Evolutionary conservation across 2,329 filamentous ascomycete genomes (phyloP).

Genomic region (Phaeosphaeriaceae sp.): DNA sequence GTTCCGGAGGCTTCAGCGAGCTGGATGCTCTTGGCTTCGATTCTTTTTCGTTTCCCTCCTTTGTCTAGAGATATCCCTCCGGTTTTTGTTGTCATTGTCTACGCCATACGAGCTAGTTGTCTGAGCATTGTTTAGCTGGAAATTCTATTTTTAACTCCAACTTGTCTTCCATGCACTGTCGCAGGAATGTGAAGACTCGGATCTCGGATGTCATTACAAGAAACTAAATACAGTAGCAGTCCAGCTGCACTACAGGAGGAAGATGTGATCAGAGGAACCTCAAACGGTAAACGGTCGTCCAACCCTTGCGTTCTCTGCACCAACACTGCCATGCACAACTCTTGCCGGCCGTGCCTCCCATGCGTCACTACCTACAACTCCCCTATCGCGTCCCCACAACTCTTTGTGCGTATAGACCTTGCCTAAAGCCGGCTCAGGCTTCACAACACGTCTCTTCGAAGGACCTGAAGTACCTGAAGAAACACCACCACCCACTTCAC

Average conservation of each 20-base stretch:
- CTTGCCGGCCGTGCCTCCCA: slow-evolving; percentile 5
- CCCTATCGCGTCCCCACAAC: slow-evolving; percentile 28
- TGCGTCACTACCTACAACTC: background rate
- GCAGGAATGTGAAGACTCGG: background rate
- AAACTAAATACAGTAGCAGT: slow-evolving; percentile 3
- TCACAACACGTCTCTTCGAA: slow-evolving; percentile 1
- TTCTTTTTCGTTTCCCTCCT: slow-evolving; percentile 5
- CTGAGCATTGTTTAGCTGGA: slow-evolving; percentile 14
- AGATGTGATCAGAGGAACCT: background rate
- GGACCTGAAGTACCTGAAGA: background rate
- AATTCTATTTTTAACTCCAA: slow-evolving; percentile 4
- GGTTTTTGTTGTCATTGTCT: background rate
- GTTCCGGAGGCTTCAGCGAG: background rate
- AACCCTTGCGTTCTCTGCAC: slow-evolving; percentile 7
- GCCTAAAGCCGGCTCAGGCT: slow-evolving; percentile 16
- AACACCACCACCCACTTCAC: background rate
- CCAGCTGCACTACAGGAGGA: slow-evolving; percentile 1
- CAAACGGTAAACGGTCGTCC: slow-evolving; percentile 18
- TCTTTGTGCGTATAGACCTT: slow-evolving; percentile 37
- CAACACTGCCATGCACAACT: background rate
- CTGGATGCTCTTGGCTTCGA: background rate
- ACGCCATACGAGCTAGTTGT: slow-evolving; percentile 7
- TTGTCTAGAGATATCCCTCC: slow-evolving; percentile 14
- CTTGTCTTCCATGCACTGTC: background rate
- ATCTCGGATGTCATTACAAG: background rate